Conservation (phyloP, 1,284 basidiomycete genomes). For the Leccinum ponderosum region DNA sequence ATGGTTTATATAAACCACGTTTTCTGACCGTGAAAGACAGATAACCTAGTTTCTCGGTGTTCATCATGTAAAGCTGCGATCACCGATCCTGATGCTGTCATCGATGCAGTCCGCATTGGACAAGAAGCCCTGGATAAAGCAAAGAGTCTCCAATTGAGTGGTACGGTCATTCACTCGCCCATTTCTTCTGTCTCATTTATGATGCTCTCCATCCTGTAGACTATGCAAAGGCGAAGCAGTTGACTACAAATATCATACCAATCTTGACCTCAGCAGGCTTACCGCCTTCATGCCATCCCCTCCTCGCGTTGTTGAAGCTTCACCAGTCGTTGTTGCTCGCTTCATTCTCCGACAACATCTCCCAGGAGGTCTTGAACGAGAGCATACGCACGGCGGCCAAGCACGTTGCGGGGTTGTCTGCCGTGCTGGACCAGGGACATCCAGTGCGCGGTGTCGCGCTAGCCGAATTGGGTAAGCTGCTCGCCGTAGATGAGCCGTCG, state of each 20-base stretch:
- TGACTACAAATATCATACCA: slow-evolving; percentile 65
- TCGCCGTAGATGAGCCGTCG: slow-evolving; percentile 70
- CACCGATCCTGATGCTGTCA: slow-evolving; percentile 28
- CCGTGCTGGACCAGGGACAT: slow-evolving; percentile 67
- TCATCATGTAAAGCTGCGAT: slow-evolving; percentile 55
- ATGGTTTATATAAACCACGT: slow-evolving; percentile 11
- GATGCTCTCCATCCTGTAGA: slow-evolving; percentile 39
- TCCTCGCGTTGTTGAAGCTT: slow-evolving; percentile 72
- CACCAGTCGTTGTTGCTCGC: slow-evolving; percentile 66
- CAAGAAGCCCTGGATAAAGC: slow-evolving; percentile 74
- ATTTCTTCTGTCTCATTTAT: not conserved
- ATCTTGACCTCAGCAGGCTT: slow-evolving; percentile 57
- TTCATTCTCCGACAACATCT: slow-evolving; percentile 38
- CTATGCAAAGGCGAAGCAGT: slow-evolving; percentile 51
- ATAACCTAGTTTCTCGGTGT: slow-evolving; percentile 52
- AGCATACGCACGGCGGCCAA: slow-evolving; percentile 58
- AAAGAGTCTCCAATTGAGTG: slow-evolving; percentile 53
- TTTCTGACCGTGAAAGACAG: slow-evolving; percentile 33
- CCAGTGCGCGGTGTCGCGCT: slow-evolving; percentile 77
- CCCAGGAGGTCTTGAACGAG: slow-evolving; percentile 62
- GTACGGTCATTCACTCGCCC: slow-evolving; percentile 36
- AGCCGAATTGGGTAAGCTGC: slow-evolving; percentile 80
- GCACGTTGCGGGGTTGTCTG: slow-evolving; percentile 54
- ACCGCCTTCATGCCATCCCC: slow-evolving; percentile 68
- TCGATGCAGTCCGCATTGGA: slow-evolving; percentile 60